Evolutionary conservation across 2,329 filamentous ascomycete genomes (phyloP), one percentile per base, ranked within the genome.

Genomic region (Xylaria sp.): DNA sequence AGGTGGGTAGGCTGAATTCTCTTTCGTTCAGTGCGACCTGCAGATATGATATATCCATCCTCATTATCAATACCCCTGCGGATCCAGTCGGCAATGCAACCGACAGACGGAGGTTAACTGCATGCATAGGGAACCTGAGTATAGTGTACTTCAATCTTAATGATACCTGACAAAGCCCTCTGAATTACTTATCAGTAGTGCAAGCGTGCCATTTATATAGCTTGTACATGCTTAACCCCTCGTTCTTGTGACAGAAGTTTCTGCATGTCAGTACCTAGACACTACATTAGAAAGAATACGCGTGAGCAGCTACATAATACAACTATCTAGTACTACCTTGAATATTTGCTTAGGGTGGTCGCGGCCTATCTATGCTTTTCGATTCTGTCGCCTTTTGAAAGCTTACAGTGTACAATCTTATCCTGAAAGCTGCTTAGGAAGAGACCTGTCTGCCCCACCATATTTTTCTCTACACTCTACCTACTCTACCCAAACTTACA

Each of bases 381-480:
- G 23, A 32, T 12, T 18, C 23, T 3, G 51, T 32, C n/a, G 52
- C 52, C 52, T 54, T 54, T 6, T 56, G 2, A 5, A 5, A 12
- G 28, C 50, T 13, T 41, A 48, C n/a, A 20, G 46, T 23, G n/a
- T 23, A 34, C 23, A 37, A 18, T 9, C 20, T 23, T 23, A 52
- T 28, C 50, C 50, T 52, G 28, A n/a, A 15, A 7, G 25, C n/a
- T 61, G 44, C 28, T 34, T 57, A 41, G 34, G 52, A 34, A 44
- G 48, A 28, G 44, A 39, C 51, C 39, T 23, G 28, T 39, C 44
- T 62, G 67, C 69, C 66, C 63, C 69, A 69, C 63, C 66, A 67
- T 23, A 34, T 65, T 67, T 69, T 65, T 63, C 57, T 67, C 50
- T 37, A 37, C 1, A 37, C 34, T 37, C 34, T 37, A 28, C 28